Evolutionary conservation across 169 alveolate species (phyloP).

Genomic region (Eimeria praecox): DNA sequence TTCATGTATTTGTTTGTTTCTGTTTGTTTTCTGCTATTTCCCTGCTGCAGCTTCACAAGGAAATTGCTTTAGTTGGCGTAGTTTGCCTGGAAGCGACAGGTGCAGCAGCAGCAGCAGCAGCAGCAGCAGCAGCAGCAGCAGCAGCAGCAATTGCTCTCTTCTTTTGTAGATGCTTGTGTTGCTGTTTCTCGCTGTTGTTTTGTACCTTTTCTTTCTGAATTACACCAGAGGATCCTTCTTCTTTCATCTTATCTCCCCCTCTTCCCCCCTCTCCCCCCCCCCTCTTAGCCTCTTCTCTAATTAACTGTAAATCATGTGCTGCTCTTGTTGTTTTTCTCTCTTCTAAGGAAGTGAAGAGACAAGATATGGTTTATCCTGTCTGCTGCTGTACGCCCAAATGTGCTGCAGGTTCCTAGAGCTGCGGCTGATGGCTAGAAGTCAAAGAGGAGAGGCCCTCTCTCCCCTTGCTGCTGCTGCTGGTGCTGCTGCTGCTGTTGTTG

Average conservation of each 20-base stretch:
- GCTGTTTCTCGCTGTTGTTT: not conserved
- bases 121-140: too few species aligned
- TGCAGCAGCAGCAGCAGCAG: too few species aligned
- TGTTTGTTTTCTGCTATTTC: not conserved
- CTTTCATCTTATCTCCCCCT: too few species aligned
- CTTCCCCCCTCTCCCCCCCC: too few species aligned
- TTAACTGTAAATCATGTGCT: too few species aligned
- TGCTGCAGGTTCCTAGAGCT: slow-evolving; percentile 57
- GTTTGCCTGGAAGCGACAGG: slow-evolving; percentile 36
- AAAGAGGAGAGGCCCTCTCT: not conserved
- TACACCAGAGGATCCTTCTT: too few species aligned
- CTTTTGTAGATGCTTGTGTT: not conserved
- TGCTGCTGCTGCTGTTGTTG: slow-evolving; percentile 23
- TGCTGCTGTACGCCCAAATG: not conserved
- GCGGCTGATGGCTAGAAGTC: slow-evolving; percentile 41
- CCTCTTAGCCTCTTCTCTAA: too few species aligned
- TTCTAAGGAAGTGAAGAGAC: not conserved
- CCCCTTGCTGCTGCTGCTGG: slow-evolving; percentile 35
- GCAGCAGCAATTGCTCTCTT: too few species aligned
- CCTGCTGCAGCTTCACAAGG: not conserved
- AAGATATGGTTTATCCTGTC: not conserved
- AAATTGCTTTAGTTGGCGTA: slow-evolving; percentile 21
- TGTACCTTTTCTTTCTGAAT: too few species aligned
- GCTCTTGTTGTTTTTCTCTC: too few species aligned
- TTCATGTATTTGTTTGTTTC: not conserved